Evolutionary conservation across 139 green algal genomes (phyloP), one percentile per base, ranked within the genome.

Genomic region (Chlamydomonas sphaeroides): DNA sequence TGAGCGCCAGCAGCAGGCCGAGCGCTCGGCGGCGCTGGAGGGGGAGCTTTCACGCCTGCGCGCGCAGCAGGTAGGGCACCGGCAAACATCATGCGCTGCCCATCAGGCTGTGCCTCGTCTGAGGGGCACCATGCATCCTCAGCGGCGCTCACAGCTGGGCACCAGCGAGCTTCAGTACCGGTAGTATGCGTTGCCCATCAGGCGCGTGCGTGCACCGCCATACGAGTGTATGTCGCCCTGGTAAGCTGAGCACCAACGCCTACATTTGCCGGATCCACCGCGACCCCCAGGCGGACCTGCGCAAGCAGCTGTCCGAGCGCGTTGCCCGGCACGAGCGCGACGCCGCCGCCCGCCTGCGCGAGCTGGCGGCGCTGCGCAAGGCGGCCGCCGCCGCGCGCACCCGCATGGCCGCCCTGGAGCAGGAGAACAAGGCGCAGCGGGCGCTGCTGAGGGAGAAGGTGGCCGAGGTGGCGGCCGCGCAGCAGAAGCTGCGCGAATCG

Each of bases 21-120:
- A 83, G 63, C 57, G 53, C 7, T 45, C 68, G 3, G 68, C 57
- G 36, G 23, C 68, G 14, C 5, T 80, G 68, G 68, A 85, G 57
- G 28, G 42, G 26, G 79, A 79, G 68, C 79, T 85, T 23, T n/a
- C 35, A 1, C 20, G 32, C 23, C 56, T 85, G 79, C 59, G 70
- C 0, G 49, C 42, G 25, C 68, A 85, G 45, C 79, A 85, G 79
- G 79, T 85, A n/a, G n/a, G n/a, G n/a, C n/a, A n/a, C n/a, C n/a
- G n/a, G n/a, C n/a, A n/a, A n/a, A n/a, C n/a, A n/a, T n/a, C n/a
- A n/a, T n/a, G n/a, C n/a, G n/a, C n/a, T n/a, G n/a, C n/a, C n/a
- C n/a, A n/a, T n/a, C n/a, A n/a, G n/a, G n/a, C n/a, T n/a, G n/a
- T n/a, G n/a, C n/a, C n/a, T n/a, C n/a, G n/a, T n/a, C n/a, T n/a